Conservation (phyloP, 495 filamentous ascomycete species). For the Neurospora sp. region DNA sequence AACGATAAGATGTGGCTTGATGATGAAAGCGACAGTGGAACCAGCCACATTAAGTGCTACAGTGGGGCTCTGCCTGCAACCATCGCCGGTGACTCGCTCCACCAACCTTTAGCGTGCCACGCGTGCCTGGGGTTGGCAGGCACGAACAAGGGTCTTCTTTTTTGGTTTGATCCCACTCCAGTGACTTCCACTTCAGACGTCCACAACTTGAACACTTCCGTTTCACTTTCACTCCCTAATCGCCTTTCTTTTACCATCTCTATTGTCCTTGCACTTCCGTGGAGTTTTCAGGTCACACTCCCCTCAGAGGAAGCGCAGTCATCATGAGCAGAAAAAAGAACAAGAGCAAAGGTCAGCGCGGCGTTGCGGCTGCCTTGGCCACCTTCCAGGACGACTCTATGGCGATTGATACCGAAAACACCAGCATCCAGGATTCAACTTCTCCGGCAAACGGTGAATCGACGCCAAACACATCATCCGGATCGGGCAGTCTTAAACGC, state of each 20-base stretch:
- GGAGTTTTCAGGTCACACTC: background rate
- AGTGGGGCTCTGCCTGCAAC: background rate
- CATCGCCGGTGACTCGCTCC: background rate
- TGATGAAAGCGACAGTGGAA: background rate
- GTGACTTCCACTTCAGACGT: background rate
- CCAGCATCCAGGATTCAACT: background rate
- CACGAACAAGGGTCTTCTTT: background rate
- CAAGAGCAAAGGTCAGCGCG: constrained; percentile 8
- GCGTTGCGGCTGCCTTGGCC: constrained; percentile 4
- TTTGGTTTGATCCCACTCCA: background rate
- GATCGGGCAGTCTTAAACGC: constrained; percentile 27
- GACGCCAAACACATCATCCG: constrained; percentile 11
- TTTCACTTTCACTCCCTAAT: background rate
- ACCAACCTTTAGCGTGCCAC: background rate
- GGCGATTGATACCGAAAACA: background rate
- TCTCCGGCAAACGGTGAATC: background rate
- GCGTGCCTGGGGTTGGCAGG: background rate
- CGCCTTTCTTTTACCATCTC: background rate
- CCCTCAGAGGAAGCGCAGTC: background rate
- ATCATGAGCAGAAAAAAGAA: constrained; percentile 22
- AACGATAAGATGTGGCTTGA: background rate
- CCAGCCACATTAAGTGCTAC: background rate
- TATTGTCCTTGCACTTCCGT: background rate
- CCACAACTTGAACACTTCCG: background rate
- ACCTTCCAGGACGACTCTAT: constrained; percentile 1